Conservation (phyloP, 805 yeast genomes). For the Candida golubevii region DNA sequence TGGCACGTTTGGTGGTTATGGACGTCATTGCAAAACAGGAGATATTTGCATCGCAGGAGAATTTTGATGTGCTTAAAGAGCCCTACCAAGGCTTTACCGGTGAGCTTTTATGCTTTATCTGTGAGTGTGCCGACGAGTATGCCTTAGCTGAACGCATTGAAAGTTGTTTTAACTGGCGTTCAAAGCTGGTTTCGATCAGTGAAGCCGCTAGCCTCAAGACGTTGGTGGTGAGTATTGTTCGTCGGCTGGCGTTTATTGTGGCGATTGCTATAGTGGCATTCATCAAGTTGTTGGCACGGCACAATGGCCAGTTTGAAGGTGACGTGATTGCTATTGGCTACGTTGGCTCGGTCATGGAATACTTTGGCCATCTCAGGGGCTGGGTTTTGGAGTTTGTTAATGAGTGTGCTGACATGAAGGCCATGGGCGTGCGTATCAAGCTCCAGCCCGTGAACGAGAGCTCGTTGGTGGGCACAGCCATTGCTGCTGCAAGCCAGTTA, state of each 20-base stretch:
- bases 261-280: slow-evolving; percentile 40
- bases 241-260: slow-evolving; percentile 43
- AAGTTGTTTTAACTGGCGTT: slow-evolving; percentile 21
- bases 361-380: slow-evolving; percentile 37
- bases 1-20: slow-evolving; percentile 40
- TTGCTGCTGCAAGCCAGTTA: slow-evolving; percentile 40
- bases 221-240: slow-evolving; percentile 35
- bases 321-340: slow-evolving; percentile 38
- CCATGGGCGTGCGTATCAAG: slow-evolving; percentile 29
- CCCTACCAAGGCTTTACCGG: slow-evolving; percentile 36
- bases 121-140: slow-evolving; percentile 24
- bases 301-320: slow-evolving; percentile 17
- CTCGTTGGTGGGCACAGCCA: slow-evolving; percentile 51
- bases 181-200: slow-evolving; percentile 12
- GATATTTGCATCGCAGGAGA: slow-evolving; percentile 21
- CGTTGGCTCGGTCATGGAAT: slow-evolving; percentile 49
- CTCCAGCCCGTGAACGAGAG: slow-evolving; percentile 42
- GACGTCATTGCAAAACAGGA: slow-evolving; percentile 29
- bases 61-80: slow-evolving; percentile 13
- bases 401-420: slow-evolving; percentile 20
- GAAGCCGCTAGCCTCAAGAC: slow-evolving; percentile 29
- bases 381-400: slow-evolving; percentile 22
- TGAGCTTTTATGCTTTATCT: slow-evolving; percentile 36
- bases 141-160: slow-evolving; percentile 20
- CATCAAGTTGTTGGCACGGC: slow-evolving; percentile 24